Evolutionary conservation across 1,139 yeast genomes (phyloP), one percentile per base, ranked within the genome.

Genomic region (Candida smagusa): DNA sequence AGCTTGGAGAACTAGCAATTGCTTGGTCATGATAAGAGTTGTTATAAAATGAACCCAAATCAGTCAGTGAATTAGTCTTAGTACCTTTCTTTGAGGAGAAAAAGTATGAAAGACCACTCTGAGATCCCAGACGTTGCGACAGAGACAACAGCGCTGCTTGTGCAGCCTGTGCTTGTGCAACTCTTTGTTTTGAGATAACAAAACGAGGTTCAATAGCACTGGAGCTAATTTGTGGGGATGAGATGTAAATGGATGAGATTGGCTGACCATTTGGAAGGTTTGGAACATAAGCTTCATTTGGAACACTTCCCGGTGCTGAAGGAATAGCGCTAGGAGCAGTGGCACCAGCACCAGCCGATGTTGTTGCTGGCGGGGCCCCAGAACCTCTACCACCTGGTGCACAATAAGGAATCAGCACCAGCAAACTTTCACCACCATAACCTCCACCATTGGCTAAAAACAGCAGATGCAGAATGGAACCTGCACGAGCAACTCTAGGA

Each of bases 171-270:
- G 68, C 80, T 49, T 78, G 83, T 25, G 81, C 84, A 22, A 82
- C 76, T 46, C 84, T 74, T 48, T 81, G 90, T 50, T 82, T 82
- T 3, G 89, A 81, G 30, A 84, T 75, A 33, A 84, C 79, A 53
- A 84, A 84, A 36, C 92, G 67, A 9, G 87, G 81, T 50, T 84
- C 92, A 21, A 84, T 81, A 24, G 78, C 67, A 11, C 72, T 53
- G 6, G 72, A 61, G 39, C 53, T 54, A 6, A 83, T 84, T 40
- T 74, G 78, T 2, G 92, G 92, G 0, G 89, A 81, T 38, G 78
- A 81, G 40, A 84, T 78, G 46, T 80, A 79, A 43, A 79, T 81
- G 11, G 82, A 74, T 41, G 74, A 65, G 33, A 79, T 80, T 47
- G 66, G 74, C 61, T 58, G 86, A 55, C 73, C 83, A 54, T 54